Evolutionary conservation across 2,329 filamentous ascomycete genomes (phyloP).

Genomic region (Aspergillus terreus): DNA sequence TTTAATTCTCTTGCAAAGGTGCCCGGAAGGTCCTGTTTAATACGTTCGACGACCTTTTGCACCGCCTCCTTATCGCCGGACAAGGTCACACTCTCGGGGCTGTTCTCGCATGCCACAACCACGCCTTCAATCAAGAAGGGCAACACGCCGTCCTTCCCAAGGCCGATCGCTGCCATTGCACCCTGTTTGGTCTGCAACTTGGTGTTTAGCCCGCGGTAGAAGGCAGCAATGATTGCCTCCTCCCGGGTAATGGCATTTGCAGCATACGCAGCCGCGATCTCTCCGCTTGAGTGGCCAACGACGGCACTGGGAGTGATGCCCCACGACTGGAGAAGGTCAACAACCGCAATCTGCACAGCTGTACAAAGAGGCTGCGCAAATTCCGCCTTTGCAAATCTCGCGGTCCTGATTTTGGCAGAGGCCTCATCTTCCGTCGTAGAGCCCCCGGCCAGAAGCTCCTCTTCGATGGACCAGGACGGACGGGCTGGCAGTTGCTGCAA

Average conservation of each 20-base stretch:
- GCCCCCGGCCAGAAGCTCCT: background rate
- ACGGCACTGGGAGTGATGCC: background rate
- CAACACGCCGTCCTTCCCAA: slow-evolving; percentile 9
- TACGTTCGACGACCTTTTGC: slow-evolving; percentile 1
- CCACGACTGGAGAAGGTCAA: slow-evolving; percentile 24
- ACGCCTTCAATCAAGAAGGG: slow-evolving; percentile 14
- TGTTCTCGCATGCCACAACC: slow-evolving; percentile 24
- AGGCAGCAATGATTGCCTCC: slow-evolving; percentile 19
- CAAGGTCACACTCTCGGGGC: slow-evolving; percentile 21
- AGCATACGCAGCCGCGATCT: slow-evolving; percentile 36
- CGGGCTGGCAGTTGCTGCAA: slow-evolving; percentile 6
- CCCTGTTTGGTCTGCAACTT: slow-evolving; percentile 1
- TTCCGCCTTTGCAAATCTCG: slow-evolving; percentile 19
- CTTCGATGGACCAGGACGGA: slow-evolving; percentile 9
- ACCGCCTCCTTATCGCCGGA: slow-evolving; percentile 15
- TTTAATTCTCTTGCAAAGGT: slow-evolving; percentile 6
- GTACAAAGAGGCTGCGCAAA: slow-evolving; percentile 30
- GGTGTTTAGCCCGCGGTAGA: slow-evolving; percentile 17
- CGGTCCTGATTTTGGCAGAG: slow-evolving; percentile 1
- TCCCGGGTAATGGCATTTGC: slow-evolving; percentile 17
- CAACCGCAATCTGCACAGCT: slow-evolving; percentile 32
- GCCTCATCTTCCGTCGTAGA: background rate
- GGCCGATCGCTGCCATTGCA: slow-evolving; percentile 23
- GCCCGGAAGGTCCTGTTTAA: slow-evolving; percentile 8
- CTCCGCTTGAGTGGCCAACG: slow-evolving; percentile 7